These are phyloP conservation scores for Odontarrhena argentea DNA, from an alignment of 345 rosid genomes.

Conservation along the genomic window DNA sequence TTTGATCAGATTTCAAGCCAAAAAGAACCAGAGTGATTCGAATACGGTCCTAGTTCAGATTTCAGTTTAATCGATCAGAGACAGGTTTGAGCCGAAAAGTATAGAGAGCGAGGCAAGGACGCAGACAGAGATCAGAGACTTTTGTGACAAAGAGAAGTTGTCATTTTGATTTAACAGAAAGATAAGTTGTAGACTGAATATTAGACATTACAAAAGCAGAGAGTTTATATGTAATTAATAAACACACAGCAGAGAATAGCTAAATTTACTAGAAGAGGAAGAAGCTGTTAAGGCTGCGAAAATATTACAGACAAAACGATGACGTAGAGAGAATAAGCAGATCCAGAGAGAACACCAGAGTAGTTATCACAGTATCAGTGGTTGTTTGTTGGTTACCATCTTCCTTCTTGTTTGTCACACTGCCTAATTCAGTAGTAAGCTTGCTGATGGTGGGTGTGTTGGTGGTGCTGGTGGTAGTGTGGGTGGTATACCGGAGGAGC, in stretches of 20 bases:
- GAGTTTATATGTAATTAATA: constrained; percentile 15
- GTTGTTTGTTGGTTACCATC: constrained; percentile 34
- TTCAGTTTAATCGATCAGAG: background rate
- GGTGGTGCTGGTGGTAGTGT: constrained; percentile 42
- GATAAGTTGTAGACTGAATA: constrained; percentile 33
- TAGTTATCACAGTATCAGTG: constrained; percentile 42
- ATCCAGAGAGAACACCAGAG: constrained; percentile 16
- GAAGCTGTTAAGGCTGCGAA: constrained; percentile 36
- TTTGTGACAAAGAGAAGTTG: constrained; percentile 31
- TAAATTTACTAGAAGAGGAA: constrained; percentile 27
- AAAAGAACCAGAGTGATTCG: background rate
- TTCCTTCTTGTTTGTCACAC: constrained; percentile 38
- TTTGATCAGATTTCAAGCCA: constrained; percentile 7
- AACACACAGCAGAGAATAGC: constrained; percentile 38
- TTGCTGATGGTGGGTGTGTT: constrained; percentile 43
- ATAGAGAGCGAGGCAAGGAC: background rate
- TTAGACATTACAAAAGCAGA: constrained; percentile 36
- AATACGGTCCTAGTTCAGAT: background rate
- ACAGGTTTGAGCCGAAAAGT: background rate
- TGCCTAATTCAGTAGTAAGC: constrained; percentile 46
- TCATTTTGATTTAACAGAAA: constrained; percentile 24
- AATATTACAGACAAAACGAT: constrained; percentile 42
- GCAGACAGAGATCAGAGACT: background rate
- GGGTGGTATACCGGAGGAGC: constrained; percentile 44
- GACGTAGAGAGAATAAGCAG: constrained; percentile 32